Percentiles rank a stretch among this genome's conserved stretches.
Evolutionary conservation across 2,329 filamentous ascomycete species (phyloP).

Genomic region (Xylaria sp.): DNA sequence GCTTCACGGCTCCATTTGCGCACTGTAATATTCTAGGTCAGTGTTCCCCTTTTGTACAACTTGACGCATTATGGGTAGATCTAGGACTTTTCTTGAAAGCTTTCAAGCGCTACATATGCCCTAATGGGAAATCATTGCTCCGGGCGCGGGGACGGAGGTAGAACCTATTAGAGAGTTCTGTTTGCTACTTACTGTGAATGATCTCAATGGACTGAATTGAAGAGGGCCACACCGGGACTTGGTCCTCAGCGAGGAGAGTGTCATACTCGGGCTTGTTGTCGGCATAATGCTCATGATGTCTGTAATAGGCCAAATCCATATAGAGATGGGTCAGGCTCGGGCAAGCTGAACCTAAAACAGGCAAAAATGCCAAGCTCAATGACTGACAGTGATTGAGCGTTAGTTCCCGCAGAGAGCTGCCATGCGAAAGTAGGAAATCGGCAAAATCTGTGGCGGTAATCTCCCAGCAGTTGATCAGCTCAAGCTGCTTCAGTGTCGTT

Average conservation of each 20-base stretch:
- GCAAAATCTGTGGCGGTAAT: slow-evolving; percentile 68
- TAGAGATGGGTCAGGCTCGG: slow-evolving; percentile 70
- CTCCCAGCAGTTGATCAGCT: slow-evolving; percentile 78
- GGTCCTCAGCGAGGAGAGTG: slow-evolving; percentile 61
- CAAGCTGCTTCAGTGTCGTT: slow-evolving; percentile 65
- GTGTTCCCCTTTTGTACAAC: too few species aligned
- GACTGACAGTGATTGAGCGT: slow-evolving; percentile 78
- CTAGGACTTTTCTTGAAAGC: too few species aligned
- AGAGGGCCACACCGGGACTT: slow-evolving; percentile 78
- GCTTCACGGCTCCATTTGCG: slow-evolving; percentile 71
- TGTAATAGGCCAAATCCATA: slow-evolving; percentile 80
- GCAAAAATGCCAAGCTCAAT: slow-evolving; percentile 75
- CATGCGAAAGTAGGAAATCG: slow-evolving; percentile 68
- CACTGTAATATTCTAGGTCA: too few species aligned
- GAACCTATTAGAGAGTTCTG: too few species aligned
- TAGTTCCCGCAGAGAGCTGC: slow-evolving; percentile 67
- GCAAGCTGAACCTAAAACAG: slow-evolving; percentile 66
- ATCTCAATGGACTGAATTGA: slow-evolving; percentile 73
- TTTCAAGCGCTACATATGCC: too few species aligned
- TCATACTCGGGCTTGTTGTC: slow-evolving; percentile 78
- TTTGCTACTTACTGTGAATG: too few species aligned
- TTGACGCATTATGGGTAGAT: too few species aligned
- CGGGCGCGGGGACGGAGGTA: too few species aligned
- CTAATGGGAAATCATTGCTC: too few species aligned
- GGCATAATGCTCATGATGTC: slow-evolving; percentile 65